Evolutionary conservation across 305 asterid genomes (phyloP), one percentile per base, ranked within the genome.

Genomic region (Solanum hybrid): DNA sequence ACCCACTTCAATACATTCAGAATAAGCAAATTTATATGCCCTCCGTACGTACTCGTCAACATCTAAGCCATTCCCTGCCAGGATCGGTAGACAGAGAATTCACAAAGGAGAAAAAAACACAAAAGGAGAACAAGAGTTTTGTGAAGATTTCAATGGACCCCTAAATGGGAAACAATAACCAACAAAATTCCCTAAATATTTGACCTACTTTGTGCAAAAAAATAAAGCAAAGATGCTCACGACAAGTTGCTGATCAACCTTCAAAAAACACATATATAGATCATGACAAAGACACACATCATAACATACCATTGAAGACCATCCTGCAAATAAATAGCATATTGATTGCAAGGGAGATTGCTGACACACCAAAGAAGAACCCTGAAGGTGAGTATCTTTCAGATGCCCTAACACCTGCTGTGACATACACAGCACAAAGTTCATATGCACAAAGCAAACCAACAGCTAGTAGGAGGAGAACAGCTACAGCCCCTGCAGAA

Each of bases 261-360:
- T 77, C 10, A 34, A 31, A 61, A 75, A 10, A 73, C 39, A 89
- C 64, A 61, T 2, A 89, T 6, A 77, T 20, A 34, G n/a, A 36
- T 74, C 22, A 86, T 86, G 91, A 76, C 77, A 85, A 78, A 57
- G 75, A 73, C 91, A 89, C 46, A 87, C 74, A 89, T 14, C 73
- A 90, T 26, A 85, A 88, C 95, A 42, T 89, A 98, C 99, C 99
- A 92, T 98, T 95, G 93, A 98, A 98, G 89, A 98, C 99, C 97
- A 98, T 98, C 92, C 99, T 96, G 92, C 99, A 98, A 90, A 98
- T 98, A 92, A 98, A 98, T 91, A 98, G 99, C 99, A 98, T 95
- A 93, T 98, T 98, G 94, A 98, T 97, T 89, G 99, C 99, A 89
- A 98, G 93, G 88, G 99, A 97, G 90, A 97, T 95, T 88, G 99